phyloP scores from a whole-genome alignment of 2,329 filamentous ascomycete genomes.

The Cercospora zeina region DNA sequence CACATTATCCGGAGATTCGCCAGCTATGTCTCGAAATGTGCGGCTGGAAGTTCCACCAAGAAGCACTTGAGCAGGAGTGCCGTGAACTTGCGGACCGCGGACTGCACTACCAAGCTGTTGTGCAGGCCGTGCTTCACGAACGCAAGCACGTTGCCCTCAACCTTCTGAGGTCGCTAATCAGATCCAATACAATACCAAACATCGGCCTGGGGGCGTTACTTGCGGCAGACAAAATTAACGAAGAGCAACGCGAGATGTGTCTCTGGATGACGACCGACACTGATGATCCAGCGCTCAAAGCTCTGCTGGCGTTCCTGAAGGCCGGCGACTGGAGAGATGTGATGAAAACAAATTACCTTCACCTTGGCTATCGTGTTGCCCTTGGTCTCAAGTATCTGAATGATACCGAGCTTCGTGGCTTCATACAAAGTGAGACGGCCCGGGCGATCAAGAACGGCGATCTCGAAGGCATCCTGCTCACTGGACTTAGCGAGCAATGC shows the following conservation, averaged over 20 bases:
- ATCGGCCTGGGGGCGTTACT: conserved; percentile 52
- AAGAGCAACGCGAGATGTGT: conserved; percentile 62
- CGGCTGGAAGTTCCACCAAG: conserved; percentile 64
- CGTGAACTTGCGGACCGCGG: conserved; percentile 54
- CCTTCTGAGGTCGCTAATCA: conserved; percentile 67
- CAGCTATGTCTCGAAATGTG: conserved; percentile 75
- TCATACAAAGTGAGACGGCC: conserved; percentile 56
- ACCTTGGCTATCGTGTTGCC: conserved; percentile 71
- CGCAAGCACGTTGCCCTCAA: conserved; percentile 67
- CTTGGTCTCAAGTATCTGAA: conserved; percentile 73
- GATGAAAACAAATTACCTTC: conserved; percentile 70
- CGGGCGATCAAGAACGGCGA: conserved; percentile 66
- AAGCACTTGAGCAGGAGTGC: conserved; percentile 53
- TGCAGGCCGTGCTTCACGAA: conserved; percentile 72
- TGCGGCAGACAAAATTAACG: conserved; percentile 52
- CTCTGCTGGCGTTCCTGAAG: conserved; percentile 74
- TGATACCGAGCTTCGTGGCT: conserved; percentile 49
- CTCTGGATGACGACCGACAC: conserved; percentile 63
- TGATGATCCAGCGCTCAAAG: conserved; percentile 75
- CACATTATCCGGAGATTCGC: conserved; percentile 67
- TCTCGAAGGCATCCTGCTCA: conserved; percentile 74
- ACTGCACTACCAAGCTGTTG: conserved; percentile 70
- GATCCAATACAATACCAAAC: conserved; percentile 64
- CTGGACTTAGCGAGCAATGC: conserved; percentile 70
- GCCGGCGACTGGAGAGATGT: conserved; percentile 75